Evolutionary conservation across 148 eudicot species (phyloP), one percentile per base, ranked within the genome.

Genomic region (Nyssa sinensis): DNA sequence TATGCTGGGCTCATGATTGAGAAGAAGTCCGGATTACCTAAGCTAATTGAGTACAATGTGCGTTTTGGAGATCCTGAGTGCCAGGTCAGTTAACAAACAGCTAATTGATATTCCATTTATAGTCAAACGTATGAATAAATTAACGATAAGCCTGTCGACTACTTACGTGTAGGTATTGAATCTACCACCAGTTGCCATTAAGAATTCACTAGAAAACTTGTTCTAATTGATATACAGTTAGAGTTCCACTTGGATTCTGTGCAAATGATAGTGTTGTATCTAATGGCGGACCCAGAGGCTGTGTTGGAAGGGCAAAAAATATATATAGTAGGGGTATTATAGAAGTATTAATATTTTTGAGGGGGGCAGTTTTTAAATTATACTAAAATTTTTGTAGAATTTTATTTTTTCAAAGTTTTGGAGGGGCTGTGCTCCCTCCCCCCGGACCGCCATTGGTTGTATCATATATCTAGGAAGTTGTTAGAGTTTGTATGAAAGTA

Each of bases 51-150:
- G 86, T 92, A 90, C 81, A 94, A 94, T 77, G 96, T 94, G 39
- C 91, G 98, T n/a, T 94, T 94, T 70, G 98, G 98, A 80, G 98
- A 94, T 73, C 98, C 97, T 23, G 98, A 94, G 82, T 92, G 98
- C 80, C 98, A 94, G 92, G 98, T 92, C 30, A 49, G 92, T 85
- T n/a, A 66, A 27, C 16, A 24, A 28, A 4, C n/a, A 44, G 10
- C 34, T 31, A 25, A 65, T 47, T 33, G 28, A 24, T 21, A 19
- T 64, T 53, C 39, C 62, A 28, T 5, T 69, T 28, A 27, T 31
- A 28, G 10, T 63, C 1, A 44, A 10, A 21, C 16, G 14, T 55
- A 24, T 12, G 23, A 33, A 37, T 60, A 4, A 19, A 23, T 7
- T 37, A 31, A 0, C 34, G 59, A 35, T 47, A 23, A 3, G 9